These are phyloP conservation scores for Sextonia rubra DNA, from an alignment of 164 flowering plant genomes.

Conservation along the genomic window DNA sequence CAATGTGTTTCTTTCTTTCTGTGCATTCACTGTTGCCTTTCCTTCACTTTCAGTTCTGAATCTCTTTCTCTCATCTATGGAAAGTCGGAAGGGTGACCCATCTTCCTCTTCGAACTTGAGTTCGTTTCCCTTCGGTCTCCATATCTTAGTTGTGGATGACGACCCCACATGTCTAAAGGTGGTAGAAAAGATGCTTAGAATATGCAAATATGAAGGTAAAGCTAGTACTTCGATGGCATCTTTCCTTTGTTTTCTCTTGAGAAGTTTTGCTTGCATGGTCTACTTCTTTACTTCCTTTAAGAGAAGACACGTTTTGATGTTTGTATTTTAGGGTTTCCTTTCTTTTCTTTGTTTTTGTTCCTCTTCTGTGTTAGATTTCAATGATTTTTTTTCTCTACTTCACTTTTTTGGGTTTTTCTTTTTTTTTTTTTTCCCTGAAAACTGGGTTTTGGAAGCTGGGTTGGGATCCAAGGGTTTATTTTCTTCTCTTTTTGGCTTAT, in stretches of 20 bases:
- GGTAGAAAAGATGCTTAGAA: slow-evolving; percentile 84
- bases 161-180: slow-evolving; percentile 78
- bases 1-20: not conserved
- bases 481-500: too few species aligned
- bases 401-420: not conserved
- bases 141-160: slow-evolving; percentile 83
- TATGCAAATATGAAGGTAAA: slow-evolving; percentile 61
- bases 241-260: too few species aligned
- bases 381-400: too few species aligned
- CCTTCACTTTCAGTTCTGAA: not conserved
- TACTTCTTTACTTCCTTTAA: not conserved
- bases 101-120: not conserved
- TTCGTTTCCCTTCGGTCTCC: slow-evolving; percentile 59
- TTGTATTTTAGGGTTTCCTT: not conserved
- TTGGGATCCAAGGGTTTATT: too few species aligned
- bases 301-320: not conserved
- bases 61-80: not conserved
- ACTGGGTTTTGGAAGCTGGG: too few species aligned
- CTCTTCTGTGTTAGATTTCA: not conserved
- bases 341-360: not conserved
- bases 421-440: not conserved
- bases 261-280: too few species aligned
- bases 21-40: not conserved
- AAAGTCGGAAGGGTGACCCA: not conserved
- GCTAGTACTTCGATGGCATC: too few species aligned